Conservation (phyloP, 495 filamentous ascomycete species). For the Podospora didyma region DNA sequence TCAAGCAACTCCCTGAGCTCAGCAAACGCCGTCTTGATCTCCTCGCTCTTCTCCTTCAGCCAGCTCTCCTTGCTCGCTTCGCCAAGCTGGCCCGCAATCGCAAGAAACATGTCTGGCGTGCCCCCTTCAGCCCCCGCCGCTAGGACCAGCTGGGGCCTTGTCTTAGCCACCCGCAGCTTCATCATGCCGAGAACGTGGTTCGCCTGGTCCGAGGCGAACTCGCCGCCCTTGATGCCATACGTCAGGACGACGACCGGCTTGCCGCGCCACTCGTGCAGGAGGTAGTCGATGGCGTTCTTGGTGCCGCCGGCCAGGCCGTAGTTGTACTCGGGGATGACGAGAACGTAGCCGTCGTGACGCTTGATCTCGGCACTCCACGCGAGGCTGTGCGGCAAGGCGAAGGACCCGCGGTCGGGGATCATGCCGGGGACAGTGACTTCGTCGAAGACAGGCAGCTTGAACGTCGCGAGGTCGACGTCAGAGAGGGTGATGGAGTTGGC, state of each 20-base stretch:
- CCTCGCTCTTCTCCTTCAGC: constrained; percentile 19
- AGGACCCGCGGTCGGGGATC: constrained; percentile 39
- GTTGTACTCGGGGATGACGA: constrained; percentile 51
- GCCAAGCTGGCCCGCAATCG: constrained; percentile 28
- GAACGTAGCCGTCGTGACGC: constrained; percentile 49
- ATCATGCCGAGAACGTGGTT: constrained; percentile 22
- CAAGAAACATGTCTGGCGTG: constrained; percentile 18
- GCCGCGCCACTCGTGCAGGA: constrained; percentile 55
- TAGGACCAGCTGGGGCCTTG: constrained; percentile 23
- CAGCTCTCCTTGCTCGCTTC: constrained; percentile 23
- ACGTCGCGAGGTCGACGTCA: constrained; percentile 46
- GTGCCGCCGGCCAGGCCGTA: constrained; percentile 45
- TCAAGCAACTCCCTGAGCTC: constrained; percentile 30
- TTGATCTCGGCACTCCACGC: constrained; percentile 49
- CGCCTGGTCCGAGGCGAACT: constrained; percentile 38
- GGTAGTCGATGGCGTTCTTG: constrained; percentile 63
- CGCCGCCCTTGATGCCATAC: constrained; percentile 51
- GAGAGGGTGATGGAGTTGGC: constrained; percentile 20
- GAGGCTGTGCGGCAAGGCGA: constrained; percentile 43
- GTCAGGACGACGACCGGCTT: constrained; percentile 55
- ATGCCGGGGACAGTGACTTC: constrained; percentile 47
- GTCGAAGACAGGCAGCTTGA: constrained; percentile 55
- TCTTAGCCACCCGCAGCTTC: constrained; percentile 29
- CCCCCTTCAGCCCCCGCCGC: not conserved
- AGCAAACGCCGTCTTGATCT: constrained; percentile 25